Conservation (phyloP, 2,329 filamentous ascomycete species). For the Colletotrichum somersetense region DNA sequence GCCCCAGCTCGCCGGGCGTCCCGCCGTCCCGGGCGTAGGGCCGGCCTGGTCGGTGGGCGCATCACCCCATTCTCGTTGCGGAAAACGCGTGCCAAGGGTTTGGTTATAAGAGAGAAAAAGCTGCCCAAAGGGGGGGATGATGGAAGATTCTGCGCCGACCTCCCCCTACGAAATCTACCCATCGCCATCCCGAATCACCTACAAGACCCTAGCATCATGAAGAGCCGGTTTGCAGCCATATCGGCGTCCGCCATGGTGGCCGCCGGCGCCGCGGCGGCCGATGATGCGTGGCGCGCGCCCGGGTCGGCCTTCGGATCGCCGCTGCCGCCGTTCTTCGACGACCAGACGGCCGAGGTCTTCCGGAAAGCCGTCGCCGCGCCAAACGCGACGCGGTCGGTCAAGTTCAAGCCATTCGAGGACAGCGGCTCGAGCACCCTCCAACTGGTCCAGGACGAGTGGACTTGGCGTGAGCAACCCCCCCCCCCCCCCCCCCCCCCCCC, state of each 20-base stretch:
- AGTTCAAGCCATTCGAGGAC: background rate
- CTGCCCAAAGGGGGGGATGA: too few species aligned
- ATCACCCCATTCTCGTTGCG: background rate
- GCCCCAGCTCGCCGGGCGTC: too few species aligned
- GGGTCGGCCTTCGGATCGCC: background rate
- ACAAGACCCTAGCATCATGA: background rate
- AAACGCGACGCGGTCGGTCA: slow-evolving; percentile 5
- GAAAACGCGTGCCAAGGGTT: background rate
- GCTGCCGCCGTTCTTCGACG: background rate
- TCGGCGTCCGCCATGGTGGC: slow-evolving; percentile 1
- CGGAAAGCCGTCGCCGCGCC: background rate
- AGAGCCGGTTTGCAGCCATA: background rate
- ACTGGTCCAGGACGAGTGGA: slow-evolving; percentile 11
- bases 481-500: too few species aligned
- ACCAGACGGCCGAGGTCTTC: slow-evolving; percentile 5
- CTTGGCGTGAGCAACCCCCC: slow-evolving; percentile 29
- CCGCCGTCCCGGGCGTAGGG: background rate
- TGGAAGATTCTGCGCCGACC: fast-evolving
- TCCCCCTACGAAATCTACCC: too few species aligned
- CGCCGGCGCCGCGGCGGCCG: background rate
- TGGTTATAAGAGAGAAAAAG: background rate
- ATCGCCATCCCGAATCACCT: background rate
- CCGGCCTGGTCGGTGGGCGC: background rate
- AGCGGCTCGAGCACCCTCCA: background rate
- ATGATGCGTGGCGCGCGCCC: background rate